Conservation (phyloP, 2,329 filamentous ascomycete genomes). For the Aspergillus udagawae region DNA sequence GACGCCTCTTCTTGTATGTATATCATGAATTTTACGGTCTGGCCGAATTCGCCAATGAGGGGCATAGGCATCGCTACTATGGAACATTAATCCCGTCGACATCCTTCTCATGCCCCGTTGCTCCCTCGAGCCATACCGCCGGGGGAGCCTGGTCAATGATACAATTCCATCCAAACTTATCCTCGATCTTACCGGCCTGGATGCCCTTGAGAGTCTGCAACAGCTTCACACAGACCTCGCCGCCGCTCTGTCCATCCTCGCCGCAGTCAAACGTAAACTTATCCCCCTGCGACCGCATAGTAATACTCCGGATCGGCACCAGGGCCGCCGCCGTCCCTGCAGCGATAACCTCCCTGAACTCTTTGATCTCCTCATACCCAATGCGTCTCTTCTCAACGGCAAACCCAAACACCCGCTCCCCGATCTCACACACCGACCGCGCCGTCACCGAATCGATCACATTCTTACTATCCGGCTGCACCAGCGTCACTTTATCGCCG, state of each 20-base stretch:
- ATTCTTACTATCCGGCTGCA: constrained; percentile 81
- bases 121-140: constrained; percentile 26
- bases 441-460: constrained; percentile 86
- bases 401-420: constrained; percentile 69
- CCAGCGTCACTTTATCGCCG: constrained; percentile 62
- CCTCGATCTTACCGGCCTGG: constrained; percentile 74
- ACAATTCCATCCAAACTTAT: constrained; percentile 69
- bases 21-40: too few relatives aligned
- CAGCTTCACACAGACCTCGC: constrained; percentile 68
- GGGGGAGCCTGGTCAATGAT: constrained; percentile 33
- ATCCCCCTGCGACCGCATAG: constrained; percentile 57
- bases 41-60: too few relatives aligned
- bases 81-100: constrained; percentile 25
- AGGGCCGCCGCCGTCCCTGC: constrained; percentile 88
- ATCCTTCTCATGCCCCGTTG: constrained; percentile 9
- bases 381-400: constrained; percentile 69
- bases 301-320: constrained; percentile 89
- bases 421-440: constrained; percentile 73
- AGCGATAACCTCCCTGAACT: constrained; percentile 78
- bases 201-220: constrained; percentile 76
- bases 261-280: constrained; percentile 52
- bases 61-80: constrained; percentile 5
- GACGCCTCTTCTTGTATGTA: too few relatives aligned
- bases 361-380: constrained; percentile 56
- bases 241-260: constrained; percentile 45